Conservation (phyloP, 2,329 filamentous ascomycete genomes). For the Lachnellula cervina region DNA sequence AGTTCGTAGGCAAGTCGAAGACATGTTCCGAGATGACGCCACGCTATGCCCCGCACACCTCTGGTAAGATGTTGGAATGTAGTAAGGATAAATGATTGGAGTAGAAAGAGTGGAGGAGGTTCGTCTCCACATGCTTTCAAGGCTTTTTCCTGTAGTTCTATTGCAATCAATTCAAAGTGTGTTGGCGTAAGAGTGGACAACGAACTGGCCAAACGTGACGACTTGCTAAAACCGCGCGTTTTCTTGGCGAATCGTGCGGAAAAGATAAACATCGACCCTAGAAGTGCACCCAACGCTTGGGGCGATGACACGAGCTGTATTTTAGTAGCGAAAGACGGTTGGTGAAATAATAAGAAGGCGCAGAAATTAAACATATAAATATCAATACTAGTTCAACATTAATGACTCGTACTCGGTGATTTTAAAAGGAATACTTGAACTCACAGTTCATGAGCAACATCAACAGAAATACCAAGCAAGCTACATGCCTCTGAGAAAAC, state of each 20-base stretch:
- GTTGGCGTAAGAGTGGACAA: neutral
- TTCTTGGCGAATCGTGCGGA: neutral
- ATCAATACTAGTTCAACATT: neutral
- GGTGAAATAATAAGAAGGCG: slow-evolving; percentile 9
- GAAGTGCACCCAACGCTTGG: slow-evolving; percentile 19
- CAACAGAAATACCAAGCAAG: neutral
- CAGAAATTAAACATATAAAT: slow-evolving; percentile 3
- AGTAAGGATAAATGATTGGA: slow-evolving; percentile 34
- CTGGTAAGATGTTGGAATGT: slow-evolving; percentile 33
- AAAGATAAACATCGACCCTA: neutral
- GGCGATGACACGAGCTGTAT: neutral
- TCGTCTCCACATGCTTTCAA: slow-evolving; percentile 31
- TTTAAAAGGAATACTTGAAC: neutral
- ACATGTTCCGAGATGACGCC: slow-evolving; percentile 31
- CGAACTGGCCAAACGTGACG: neutral
- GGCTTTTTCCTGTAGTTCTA: slow-evolving; percentile 19
- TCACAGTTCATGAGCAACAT: neutral
- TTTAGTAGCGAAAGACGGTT: slow-evolving; percentile 1
- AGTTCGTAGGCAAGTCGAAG: slow-evolving; percentile 20
- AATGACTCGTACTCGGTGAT: too few species aligned
- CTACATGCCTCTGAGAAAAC: neutral
- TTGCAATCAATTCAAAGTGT: neutral
- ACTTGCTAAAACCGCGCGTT: neutral
- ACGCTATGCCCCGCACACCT: slow-evolving; percentile 34
- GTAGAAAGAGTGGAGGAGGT: slow-evolving; percentile 30